phyloP scores from a whole-genome alignment of 2,329 filamentous ascomycete genomes.

The Elsinoe perseae region DNA sequence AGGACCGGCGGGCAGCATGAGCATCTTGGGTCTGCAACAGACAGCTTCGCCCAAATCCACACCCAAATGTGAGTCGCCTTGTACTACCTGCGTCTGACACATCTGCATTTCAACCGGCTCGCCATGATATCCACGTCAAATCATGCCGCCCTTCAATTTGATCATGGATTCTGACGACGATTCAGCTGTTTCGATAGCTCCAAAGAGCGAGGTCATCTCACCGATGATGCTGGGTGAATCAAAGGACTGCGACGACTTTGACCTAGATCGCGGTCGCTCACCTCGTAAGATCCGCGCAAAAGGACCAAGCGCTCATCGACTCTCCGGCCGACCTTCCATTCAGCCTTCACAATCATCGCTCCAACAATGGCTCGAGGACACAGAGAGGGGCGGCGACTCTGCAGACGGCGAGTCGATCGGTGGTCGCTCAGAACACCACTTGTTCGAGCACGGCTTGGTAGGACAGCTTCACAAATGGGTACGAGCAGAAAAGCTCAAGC shows the following conservation, averaged over 20 bases:
- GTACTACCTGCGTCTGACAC: not conserved
- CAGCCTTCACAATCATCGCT: conserved; percentile 12
- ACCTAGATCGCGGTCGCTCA: conserved; percentile 28
- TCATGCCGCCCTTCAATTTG: not conserved
- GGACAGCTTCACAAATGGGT: conserved; percentile 78
- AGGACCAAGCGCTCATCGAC: conserved; percentile 31
- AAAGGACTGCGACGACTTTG: conserved; percentile 38
- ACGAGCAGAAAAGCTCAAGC: conserved; percentile 66
- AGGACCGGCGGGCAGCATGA: not conserved
- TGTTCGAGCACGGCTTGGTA: conserved; percentile 44
- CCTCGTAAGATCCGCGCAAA: conserved; percentile 33
- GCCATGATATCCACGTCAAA: not conserved
- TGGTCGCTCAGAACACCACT: conserved; percentile 17
- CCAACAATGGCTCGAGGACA: conserved; percentile 15
- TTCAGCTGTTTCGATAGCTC: conserved; percentile 40
- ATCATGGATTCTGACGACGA: conserved; percentile 13
- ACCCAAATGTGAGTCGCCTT: conserved; percentile 15
- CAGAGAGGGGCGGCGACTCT: conserved; percentile 15
- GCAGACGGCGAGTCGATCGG: conserved; percentile 27
- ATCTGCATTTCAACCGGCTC: not conserved
- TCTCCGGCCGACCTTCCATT: conserved; percentile 34
- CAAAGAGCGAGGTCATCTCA: conserved; percentile 39
- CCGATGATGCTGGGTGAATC: conserved; percentile 40
- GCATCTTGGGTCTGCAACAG: not conserved
- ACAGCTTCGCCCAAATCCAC: conserved; percentile 13